Percentiles rank a stretch among this genome's conserved stretches.
phyloP scores from a whole-genome alignment of 352 stramenopile species.

The Pythium plurisporium region DNA sequence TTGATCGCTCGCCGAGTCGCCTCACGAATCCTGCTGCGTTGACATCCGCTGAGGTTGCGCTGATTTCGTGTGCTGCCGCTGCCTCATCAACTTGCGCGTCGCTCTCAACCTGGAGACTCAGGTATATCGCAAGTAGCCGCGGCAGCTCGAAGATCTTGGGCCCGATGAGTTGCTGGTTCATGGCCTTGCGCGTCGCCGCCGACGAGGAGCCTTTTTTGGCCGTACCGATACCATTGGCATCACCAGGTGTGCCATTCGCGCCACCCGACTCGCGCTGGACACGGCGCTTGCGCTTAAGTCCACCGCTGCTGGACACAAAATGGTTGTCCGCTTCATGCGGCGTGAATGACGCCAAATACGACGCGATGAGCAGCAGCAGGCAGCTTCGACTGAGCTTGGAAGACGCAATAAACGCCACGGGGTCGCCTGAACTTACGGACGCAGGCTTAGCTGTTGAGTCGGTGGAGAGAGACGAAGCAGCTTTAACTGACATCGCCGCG shows the following conservation, averaged over 20 bases:
- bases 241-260: conserved; percentile 5
- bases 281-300: conserved; percentile 47
- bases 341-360: conserved; percentile 77
- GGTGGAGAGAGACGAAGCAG: background rate
- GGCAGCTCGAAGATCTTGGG: conserved; percentile 73
- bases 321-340: conserved; percentile 65
- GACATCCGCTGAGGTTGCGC: background rate
- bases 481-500: background rate
- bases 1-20: conserved; percentile 1
- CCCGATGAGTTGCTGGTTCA: conserved; percentile 47
- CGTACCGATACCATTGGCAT: background rate
- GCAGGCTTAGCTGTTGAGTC: background rate
- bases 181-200: conserved; percentile 19
- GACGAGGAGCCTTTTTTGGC: conserved; percentile 1
- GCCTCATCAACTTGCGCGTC: conserved; percentile 4
- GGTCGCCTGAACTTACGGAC: conserved; percentile 19
- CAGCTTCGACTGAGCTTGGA: conserved; percentile 61
- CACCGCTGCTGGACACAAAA: conserved; percentile 64
- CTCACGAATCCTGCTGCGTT: background rate
- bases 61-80: background rate
- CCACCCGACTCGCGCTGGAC: conserved; percentile 23
- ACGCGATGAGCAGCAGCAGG: conserved; percentile 64
- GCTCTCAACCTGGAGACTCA: conserved; percentile 53
- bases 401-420: conserved; percentile 46
- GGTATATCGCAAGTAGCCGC: conserved; percentile 71